These are phyloP conservation scores for Marasmius fiardii DNA, from an alignment of 1,284 basidiomycete species.

Conservation along the genomic window DNA sequence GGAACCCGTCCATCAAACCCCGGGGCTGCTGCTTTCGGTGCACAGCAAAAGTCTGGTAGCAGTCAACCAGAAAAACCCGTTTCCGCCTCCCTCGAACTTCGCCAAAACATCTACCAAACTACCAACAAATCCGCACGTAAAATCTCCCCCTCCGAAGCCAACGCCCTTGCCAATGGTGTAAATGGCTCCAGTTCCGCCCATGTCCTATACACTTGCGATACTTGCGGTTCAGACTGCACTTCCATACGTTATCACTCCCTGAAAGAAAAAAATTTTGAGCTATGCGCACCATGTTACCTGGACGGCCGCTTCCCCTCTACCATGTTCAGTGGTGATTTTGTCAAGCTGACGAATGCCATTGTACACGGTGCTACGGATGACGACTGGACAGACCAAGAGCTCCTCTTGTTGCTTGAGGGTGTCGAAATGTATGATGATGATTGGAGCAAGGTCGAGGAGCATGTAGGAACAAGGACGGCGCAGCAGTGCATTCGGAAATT, in stretches of 20 bases:
- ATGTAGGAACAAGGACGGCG: constrained; percentile 87
- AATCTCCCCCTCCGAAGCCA: constrained; percentile 41
- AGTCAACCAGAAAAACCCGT: constrained; percentile 22
- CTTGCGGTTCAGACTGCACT: constrained; percentile 93
- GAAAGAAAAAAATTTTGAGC: constrained; percentile 88
- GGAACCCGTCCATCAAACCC: constrained; percentile 66
- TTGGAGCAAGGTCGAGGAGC: constrained; percentile 89
- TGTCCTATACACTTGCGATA: constrained; percentile 82
- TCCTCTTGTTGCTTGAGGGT: constrained; percentile 86
- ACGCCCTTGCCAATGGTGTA: constrained; percentile 48
- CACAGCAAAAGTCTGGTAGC: constrained; percentile 19
- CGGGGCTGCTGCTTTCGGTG: constrained; percentile 42
- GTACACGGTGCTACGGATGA: constrained; percentile 50
- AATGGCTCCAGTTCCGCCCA: constrained; percentile 42
- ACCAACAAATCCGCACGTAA: constrained; percentile 77
- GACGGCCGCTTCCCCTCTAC: constrained; percentile 95
- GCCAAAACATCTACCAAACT: constrained; percentile 86
- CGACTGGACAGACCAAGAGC: constrained; percentile 93
- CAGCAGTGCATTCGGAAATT: constrained; percentile 97
- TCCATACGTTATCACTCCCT: constrained; percentile 88
- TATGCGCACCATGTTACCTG: constrained; percentile 90
- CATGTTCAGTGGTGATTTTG: constrained; percentile 98
- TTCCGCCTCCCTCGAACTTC: constrained; percentile 73
- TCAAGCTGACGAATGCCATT: constrained; percentile 69
- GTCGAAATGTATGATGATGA: constrained; percentile 99